Evolutionary conservation across 441 rosid species (phyloP), one percentile per base, ranked within the genome.

Genomic region (Croton laevigatus): DNA sequence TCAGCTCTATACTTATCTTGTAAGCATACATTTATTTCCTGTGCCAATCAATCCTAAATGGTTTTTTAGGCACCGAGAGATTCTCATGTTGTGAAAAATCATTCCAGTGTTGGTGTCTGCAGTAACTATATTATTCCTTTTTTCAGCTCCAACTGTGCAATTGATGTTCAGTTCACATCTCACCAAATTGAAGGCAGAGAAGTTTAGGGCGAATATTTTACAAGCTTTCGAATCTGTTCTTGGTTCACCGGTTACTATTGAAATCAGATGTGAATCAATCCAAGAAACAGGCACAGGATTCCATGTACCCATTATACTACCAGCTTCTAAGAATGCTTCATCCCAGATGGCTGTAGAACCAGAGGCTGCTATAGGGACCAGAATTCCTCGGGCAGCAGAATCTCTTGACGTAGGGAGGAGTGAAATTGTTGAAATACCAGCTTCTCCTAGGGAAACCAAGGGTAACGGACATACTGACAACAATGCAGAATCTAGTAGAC

Each of bases 211-310:
- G 22, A 85, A 86, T 66, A 91, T 96, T 52, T 84, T 89, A 68
- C 89, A 89, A 83, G 99, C 98, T 59, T 93, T 96, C 65, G 98
- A 91, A 76, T 77, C 84, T 71, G 94, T 90, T 71, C 91, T 96
- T 63, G 96, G 93, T 51, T 89, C 96, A 32, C 89, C 91, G 0
- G 82, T 91, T 68, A 91, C 93, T 12, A 81, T 96, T 75, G 99
- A 91, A 81, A 88, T 96, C 74, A 85, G 94, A 81, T 87, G 87
- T 65, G 96, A 89, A 73, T 45, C 82, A 23, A 83, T 78, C 78
- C 84, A 69, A 70, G 90, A 86, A 52, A 32, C 74, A 10, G 73
- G 73, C 73, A 73, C 52, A 14, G 82, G 78, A 52, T 59, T 71
- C 64, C 80, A 67, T 49, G 69, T 65, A 62, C 88, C 87, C 69